Base-by-base conservation (phyloP, 768 basidiomycete species). In the Auriscalpium vulgare region DNA sequence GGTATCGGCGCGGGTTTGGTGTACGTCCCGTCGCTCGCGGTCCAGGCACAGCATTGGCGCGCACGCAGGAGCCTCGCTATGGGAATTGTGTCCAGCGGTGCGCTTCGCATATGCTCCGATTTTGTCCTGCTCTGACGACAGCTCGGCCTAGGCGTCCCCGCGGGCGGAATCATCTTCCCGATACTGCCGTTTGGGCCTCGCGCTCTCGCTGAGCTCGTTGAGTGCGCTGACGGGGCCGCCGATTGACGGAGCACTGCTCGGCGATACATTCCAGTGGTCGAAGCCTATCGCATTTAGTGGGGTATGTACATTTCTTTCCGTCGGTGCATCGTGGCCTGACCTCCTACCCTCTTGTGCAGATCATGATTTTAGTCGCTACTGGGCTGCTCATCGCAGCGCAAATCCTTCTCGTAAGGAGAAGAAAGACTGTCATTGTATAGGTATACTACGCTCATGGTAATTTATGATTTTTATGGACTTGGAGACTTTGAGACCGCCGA, bases 21-120 rank as follows among this genome's bases (percentile, higher is more conserved):
- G 23, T 80, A 77, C 65, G 60, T 78, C 19, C 80, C 79, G 2
- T 72, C 76, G 7, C 63, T 77, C 48, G 73, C 71, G 11, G 69
- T 78, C 35, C 65, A 77, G 16, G 70, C 74, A 1, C 77, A 78
- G 49, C 74, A 77, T 62, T 81, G 78, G 63, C 68, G 68, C 51
- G 65, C 58, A 55, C 67, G 69, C 47, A 66, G 71, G 40, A 68
- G 71, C 11, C 62, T 79, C 14, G 65, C 65, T 2, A 50, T 71
- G 13, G 72, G 69, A 43, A 0, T 64, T 65, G 38, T 71, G 66
- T 11, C n/a, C 72, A 43, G 13, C 40, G 37, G 62, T 66, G 4
- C 17, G 74, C 74, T 74, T 10, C n/a, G 11, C 37, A 37, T 38
- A 8, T 62, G 23, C 35, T 55, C n/a, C 1, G 43, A 34, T 34